These are phyloP conservation scores for Panicum hallii DNA, from an alignment of 202 grass and related monocot species.

Conservation along the genomic window DNA sequence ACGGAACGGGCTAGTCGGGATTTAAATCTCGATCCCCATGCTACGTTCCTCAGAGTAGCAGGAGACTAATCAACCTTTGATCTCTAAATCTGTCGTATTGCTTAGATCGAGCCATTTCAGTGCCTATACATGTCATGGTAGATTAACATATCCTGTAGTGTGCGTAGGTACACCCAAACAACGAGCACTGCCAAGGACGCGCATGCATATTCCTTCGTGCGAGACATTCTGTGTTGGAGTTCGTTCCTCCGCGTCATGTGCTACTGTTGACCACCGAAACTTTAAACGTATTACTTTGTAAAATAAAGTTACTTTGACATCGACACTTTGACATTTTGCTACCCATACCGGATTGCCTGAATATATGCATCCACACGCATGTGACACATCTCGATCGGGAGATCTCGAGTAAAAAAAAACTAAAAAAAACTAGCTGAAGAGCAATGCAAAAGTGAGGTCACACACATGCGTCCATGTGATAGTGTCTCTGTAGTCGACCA, in stretches of 20 bases:
- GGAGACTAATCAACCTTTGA: no score
- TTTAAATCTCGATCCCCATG: no score
- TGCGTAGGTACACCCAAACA: conserved; percentile 1
- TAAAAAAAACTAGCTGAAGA: not conserved
- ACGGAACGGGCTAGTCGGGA: no score
- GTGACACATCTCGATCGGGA: not conserved
- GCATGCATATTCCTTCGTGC: not conserved
- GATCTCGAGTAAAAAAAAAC: not conserved
- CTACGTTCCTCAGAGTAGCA: no score
- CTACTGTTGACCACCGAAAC: not conserved
- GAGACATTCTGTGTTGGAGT: conserved; percentile 1
- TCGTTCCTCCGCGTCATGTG: not conserved
- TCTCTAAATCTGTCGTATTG: not conserved
- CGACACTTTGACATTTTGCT: not conserved
- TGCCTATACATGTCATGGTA: not conserved
- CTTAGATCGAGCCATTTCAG: not conserved
- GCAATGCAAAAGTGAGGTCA: not conserved
- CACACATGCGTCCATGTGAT: not conserved
- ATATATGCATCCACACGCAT: not conserved
- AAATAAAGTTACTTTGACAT: not conserved
- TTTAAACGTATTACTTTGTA: not conserved
- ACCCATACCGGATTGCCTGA: not conserved
- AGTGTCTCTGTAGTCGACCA: not conserved
- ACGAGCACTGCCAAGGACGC: not conserved
- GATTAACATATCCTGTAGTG: not conserved